Evolutionary conservation across 2,329 filamentous ascomycete species (phyloP).

Genomic region (Fusarium ambrosium): DNA sequence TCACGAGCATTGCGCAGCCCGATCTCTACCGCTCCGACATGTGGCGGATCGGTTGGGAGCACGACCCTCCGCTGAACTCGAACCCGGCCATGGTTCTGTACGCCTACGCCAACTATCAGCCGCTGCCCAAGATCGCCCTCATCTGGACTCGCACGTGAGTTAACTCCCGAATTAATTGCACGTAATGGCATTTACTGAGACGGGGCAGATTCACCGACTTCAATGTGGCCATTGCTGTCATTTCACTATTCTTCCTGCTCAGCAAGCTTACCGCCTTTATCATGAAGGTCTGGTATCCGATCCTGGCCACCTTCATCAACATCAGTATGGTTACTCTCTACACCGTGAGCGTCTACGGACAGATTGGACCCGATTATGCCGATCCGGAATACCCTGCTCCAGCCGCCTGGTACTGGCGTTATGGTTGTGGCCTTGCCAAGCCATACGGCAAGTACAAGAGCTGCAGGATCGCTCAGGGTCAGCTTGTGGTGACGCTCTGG

Average conservation of each 20-base stretch:
- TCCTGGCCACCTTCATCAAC: constrained; percentile 72
- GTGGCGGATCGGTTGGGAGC: constrained; percentile 79
- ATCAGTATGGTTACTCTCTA: constrained; percentile 72
- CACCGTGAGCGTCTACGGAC: constrained; percentile 75
- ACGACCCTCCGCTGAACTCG: constrained; percentile 76
- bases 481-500: constrained; percentile 73
- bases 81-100: constrained; percentile 78
- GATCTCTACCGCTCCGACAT: constrained; percentile 78
- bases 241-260: constrained; percentile 82
- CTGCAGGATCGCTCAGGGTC: constrained; percentile 77
- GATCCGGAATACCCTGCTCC: constrained; percentile 73
- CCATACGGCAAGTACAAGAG: constrained; percentile 66
- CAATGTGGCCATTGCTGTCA: constrained; percentile 82
- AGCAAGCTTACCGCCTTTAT: constrained; percentile 77
- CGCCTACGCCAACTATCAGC: constrained; percentile 78
- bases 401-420: constrained; percentile 81
- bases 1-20: constrained; percentile 81
- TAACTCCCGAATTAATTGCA: not conserved
- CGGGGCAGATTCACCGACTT: constrained; percentile 76
- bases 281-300: constrained; percentile 78
- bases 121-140: constrained; percentile 73
- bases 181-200: constrained; percentile 5
- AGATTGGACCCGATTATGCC: constrained; percentile 79
- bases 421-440: constrained; percentile 74
- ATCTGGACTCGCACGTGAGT: constrained; percentile 82